Evolutionary conservation across 768 basidiomycete genomes (phyloP).

Genomic region (Mycena rosella): DNA sequence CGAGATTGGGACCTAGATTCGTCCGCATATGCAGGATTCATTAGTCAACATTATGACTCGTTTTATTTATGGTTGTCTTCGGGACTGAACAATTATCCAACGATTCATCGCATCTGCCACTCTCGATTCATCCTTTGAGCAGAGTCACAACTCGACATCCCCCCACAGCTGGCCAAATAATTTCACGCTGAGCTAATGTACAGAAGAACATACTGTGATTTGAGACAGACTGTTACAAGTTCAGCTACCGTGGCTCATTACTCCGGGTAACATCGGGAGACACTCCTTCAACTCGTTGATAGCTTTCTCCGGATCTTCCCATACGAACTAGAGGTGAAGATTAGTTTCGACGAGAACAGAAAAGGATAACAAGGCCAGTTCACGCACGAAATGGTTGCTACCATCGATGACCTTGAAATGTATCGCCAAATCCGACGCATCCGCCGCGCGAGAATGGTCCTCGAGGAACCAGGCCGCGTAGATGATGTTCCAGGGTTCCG

Average conservation of each 20-base stretch:
- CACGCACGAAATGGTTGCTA: conserved; percentile 44
- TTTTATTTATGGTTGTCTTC: no score
- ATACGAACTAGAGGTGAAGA: conserved; percentile 30
- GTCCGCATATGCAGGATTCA: no score
- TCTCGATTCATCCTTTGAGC: no score
- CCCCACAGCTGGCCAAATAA: no score
- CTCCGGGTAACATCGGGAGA: conserved; percentile 3
- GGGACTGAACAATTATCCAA: no score
- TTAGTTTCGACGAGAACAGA: neutral
- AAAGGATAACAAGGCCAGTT: neutral
- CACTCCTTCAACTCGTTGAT: conserved; percentile 31
- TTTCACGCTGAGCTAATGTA: no score
- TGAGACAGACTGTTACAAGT: neutral
- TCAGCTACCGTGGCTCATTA: neutral
- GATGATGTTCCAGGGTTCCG: conserved; percentile 30
- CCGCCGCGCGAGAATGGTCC: conserved; percentile 26
- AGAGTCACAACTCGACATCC: no score
- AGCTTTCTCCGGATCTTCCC: conserved; percentile 36
- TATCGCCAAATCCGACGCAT: conserved; percentile 27
- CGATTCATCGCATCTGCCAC: no score
- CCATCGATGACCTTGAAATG: conserved; percentile 31
- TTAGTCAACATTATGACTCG: no score
- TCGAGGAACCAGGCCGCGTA: conserved; percentile 38
- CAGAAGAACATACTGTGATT: no score
- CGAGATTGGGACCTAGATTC: conserved; percentile 22